phyloP scores from a whole-genome alignment of 768 basidiomycete genomes.

The Rhodocollybia butyracea region DNA sequence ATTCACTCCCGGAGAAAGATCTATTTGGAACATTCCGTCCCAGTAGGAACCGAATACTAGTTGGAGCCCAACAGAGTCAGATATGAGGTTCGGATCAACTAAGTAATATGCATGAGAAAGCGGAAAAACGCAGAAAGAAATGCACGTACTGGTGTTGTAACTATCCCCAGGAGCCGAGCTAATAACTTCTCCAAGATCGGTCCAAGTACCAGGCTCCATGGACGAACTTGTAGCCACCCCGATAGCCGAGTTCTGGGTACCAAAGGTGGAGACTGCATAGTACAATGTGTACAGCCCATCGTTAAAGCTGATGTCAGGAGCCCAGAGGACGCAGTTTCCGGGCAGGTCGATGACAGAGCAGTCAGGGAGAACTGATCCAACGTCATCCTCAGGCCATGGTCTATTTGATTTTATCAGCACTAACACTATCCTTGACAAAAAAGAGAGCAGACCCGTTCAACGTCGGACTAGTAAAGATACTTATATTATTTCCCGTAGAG shows the following conservation, averaged over 20 bases:
- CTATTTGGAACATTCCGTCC: slow-evolving; percentile 2
- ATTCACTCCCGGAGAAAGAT: slow-evolving; percentile 11
- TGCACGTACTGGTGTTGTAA: slow-evolving; percentile 2
- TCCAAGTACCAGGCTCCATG: slow-evolving; percentile 7
- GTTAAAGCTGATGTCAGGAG: slow-evolving; percentile 3
- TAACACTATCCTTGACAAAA: background rate
- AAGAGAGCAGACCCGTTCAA: background rate
- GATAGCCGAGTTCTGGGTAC: slow-evolving; percentile 1
- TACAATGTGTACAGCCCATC: slow-evolving; percentile 2
- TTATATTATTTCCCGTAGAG: background rate
- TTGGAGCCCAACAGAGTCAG: background rate
- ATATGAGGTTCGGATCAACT: slow-evolving; percentile 7
- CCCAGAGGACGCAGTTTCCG: background rate
- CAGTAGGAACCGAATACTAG: slow-evolving; percentile 1
- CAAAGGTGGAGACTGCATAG: background rate
- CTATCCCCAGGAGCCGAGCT: background rate
- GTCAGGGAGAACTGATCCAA: background rate
- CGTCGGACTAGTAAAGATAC: background rate
- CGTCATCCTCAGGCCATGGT: slow-evolving; percentile 1
- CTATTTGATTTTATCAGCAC: background rate
- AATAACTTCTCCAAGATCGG: slow-evolving; percentile 6
- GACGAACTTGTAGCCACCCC: slow-evolving; percentile 4
- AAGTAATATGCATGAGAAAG: background rate
- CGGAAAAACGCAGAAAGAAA: background rate
- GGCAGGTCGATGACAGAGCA: background rate